A percentile compares a stretch with the other conserved stretches of the same genome.
phyloP scores from a whole-genome alignment of 768 basidiomycete species.

The Leucocoprinus leucothites region DNA sequence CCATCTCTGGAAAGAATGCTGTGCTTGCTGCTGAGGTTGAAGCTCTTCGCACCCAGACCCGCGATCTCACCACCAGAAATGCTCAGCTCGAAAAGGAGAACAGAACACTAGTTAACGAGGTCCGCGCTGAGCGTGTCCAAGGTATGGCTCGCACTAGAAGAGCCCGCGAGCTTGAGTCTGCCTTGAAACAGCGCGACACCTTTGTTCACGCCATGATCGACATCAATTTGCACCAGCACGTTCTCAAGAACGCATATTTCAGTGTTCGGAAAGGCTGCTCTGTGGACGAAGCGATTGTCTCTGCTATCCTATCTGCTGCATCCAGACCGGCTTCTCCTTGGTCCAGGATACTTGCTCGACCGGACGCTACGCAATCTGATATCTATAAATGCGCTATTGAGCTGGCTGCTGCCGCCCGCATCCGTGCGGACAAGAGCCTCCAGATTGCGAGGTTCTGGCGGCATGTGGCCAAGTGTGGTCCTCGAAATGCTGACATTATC shows the following conservation, averaged over 20 bases:
- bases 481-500: constrained; percentile 20
- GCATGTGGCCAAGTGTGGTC: constrained; percentile 31
- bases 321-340: constrained; percentile 36
- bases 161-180: constrained; percentile 18
- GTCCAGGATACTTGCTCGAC: constrained; percentile 35
- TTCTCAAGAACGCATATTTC: constrained; percentile 27
- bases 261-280: constrained; percentile 26
- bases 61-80: neutral
- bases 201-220: constrained; percentile 37
- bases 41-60: neutral
- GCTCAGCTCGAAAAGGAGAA: neutral
- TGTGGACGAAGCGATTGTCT: constrained; percentile 39
- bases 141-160: neutral
- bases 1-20: neutral
- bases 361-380: constrained; percentile 33
- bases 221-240: constrained; percentile 29
- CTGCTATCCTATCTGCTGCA: constrained; percentile 41
- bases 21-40: neutral
- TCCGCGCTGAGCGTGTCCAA: neutral
- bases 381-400: constrained; percentile 45
- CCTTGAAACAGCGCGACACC: constrained; percentile 25
- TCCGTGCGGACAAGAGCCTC: constrained; percentile 35
- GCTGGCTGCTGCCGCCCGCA: constrained; percentile 40
- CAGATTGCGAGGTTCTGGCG: constrained; percentile 43
- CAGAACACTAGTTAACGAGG: neutral